phyloP scores from a whole-genome alignment of 768 basidiomycete species.

The Mycena vulgaris region DNA sequence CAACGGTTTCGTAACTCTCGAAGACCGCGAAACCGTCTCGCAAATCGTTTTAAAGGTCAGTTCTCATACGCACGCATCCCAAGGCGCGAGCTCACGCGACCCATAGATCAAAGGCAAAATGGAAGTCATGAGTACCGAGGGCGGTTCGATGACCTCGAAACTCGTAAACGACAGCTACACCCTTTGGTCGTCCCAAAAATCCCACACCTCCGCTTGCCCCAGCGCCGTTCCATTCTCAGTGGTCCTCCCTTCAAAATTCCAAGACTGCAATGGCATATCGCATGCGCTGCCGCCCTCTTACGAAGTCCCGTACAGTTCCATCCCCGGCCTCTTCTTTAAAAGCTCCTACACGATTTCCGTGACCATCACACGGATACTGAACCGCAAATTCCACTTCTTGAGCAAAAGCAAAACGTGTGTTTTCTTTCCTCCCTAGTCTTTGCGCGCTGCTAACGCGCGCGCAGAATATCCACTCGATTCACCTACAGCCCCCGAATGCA shows the following conservation, averaged over 20 bases:
- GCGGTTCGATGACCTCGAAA: slow-evolving; percentile 52
- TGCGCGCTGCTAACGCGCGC: background rate
- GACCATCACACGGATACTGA: slow-evolving; percentile 54
- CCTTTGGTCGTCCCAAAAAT: slow-evolving; percentile 54
- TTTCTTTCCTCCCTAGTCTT: background rate
- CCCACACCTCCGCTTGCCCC: slow-evolving; percentile 52
- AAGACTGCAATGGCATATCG: slow-evolving; percentile 47
- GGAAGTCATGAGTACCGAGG: slow-evolving; percentile 55
- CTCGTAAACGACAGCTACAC: slow-evolving; percentile 51
- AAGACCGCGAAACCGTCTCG: slow-evolving; percentile 54
- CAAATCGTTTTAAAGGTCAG: slow-evolving; percentile 64
- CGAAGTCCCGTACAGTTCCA: slow-evolving; percentile 47
- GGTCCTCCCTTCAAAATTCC: slow-evolving; percentile 63
- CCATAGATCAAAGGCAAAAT: slow-evolving; percentile 61
- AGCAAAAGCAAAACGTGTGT: slow-evolving; percentile 63
- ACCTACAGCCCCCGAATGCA: slow-evolving; percentile 68
- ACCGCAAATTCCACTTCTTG: slow-evolving; percentile 60
- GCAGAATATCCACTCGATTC: slow-evolving; percentile 66
- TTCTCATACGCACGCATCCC: background rate
- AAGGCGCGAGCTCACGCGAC: background rate
- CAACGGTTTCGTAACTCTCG: slow-evolving; percentile 60
- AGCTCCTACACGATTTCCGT: slow-evolving; percentile 65
- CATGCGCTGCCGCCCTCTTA: slow-evolving; percentile 67
- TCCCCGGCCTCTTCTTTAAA: slow-evolving; percentile 57
- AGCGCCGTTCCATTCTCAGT: slow-evolving; percentile 58